Conservation (phyloP, 2,329 filamentous ascomycete genomes). For the Paecilomyces sp. region DNA sequence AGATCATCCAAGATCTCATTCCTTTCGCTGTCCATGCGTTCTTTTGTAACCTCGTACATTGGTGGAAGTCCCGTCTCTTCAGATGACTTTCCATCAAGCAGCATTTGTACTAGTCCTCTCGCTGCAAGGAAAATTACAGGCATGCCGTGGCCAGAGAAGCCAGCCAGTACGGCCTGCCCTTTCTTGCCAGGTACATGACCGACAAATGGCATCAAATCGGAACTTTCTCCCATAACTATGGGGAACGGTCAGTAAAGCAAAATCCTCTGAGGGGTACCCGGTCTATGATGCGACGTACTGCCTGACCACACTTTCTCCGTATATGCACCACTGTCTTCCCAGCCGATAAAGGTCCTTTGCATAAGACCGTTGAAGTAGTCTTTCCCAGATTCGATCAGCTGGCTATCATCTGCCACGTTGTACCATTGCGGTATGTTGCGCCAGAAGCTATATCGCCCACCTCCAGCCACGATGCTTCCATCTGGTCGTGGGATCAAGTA, state of each 20-base stretch:
- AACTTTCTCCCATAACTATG: slow-evolving; percentile 45
- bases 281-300: slow-evolving; percentile 12
- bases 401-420: slow-evolving; percentile 37
- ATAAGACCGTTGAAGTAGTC: slow-evolving; percentile 33
- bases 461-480: slow-evolving; percentile 54
- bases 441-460: slow-evolving; percentile 44
- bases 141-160: slow-evolving; percentile 64
- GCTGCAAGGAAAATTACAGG: slow-evolving; percentile 55
- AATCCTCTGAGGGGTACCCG: too few relatives aligned
- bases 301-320: slow-evolving; percentile 28
- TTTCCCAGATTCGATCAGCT: slow-evolving; percentile 41
- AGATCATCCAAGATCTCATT: not conserved
- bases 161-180: slow-evolving; percentile 49
- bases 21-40: not conserved
- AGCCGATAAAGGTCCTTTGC: slow-evolving; percentile 29
- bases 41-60: not conserved
- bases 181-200: slow-evolving; percentile 39
- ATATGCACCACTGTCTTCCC: slow-evolving; percentile 26
- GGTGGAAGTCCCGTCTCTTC: not conserved
- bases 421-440: slow-evolving; percentile 36
- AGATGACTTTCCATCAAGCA: not conserved
- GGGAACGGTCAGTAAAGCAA: slow-evolving; percentile 14
- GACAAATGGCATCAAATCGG: slow-evolving; percentile 46
- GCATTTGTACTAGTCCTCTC: slow-evolving; percentile 33
- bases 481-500: slow-evolving; percentile 49